Evolutionary conservation across 352 stramenopile species (phyloP).

Genomic region (Pythium utonaiense): DNA sequence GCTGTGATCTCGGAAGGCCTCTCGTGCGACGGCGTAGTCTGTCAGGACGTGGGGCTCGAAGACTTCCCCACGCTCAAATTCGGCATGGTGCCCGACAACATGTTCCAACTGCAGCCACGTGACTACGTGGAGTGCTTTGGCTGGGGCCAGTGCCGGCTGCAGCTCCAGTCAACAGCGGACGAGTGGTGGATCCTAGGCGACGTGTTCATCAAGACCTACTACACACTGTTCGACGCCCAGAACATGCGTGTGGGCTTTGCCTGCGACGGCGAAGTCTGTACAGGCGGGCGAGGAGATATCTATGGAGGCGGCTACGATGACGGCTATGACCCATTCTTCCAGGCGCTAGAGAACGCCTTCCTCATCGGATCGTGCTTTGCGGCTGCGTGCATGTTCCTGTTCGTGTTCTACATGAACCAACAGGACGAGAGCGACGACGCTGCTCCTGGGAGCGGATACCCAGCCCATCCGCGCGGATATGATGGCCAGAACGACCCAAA

Average conservation of each 20-base stretch:
- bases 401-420: constrained; percentile 80
- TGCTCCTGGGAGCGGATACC: background rate
- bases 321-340: constrained; percentile 38
- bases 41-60: constrained; percentile 38
- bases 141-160: constrained; percentile 71
- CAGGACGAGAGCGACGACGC: constrained; percentile 42
- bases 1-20: constrained; percentile 54
- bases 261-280: constrained; percentile 76
- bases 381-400: constrained; percentile 72
- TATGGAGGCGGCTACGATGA: constrained; percentile 44
- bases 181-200: constrained; percentile 89
- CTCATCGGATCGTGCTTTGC: constrained; percentile 67
- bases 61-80: constrained; percentile 74
- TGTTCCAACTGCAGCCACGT: constrained; percentile 72
- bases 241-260: constrained; percentile 87
- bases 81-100: constrained; percentile 81
- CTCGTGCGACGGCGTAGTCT: constrained; percentile 67
- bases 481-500: constrained; percentile 49
- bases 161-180: constrained; percentile 72
- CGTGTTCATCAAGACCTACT: constrained; percentile 91
- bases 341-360: constrained; percentile 61
- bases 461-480: constrained; percentile 6
- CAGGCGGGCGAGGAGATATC: constrained; percentile 64
- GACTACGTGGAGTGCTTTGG: constrained; percentile 80
- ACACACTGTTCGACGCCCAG: constrained; percentile 88